Evolutionary conservation across 164 flowering plant species (phyloP).

Genomic region (Nymphaea colorata): DNA sequence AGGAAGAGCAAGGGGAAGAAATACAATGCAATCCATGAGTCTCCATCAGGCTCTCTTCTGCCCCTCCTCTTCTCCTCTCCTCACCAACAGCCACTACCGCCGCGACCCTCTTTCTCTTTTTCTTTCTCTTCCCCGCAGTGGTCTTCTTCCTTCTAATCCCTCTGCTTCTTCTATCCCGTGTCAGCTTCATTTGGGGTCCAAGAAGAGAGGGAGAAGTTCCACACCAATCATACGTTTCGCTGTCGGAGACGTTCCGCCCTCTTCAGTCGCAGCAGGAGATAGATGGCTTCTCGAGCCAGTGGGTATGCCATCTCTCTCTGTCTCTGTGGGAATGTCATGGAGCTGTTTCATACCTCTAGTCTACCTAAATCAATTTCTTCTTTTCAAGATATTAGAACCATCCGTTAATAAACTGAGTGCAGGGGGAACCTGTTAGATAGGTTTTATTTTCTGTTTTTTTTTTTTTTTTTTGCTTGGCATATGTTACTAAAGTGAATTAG

Average conservation of each 20-base stretch:
- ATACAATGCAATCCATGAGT: not conserved
- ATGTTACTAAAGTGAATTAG: too few species aligned
- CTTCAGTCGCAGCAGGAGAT: constrained; percentile 16
- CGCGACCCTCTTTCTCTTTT: not conserved
- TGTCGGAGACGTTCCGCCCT: constrained; percentile 7
- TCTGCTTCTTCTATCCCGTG: not conserved
- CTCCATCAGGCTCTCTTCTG: constrained; percentile 7
- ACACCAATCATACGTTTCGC: constrained; percentile 20
- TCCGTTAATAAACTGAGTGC: too few species aligned
- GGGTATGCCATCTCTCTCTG: constrained; percentile 22
- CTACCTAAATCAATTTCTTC: not conserved
- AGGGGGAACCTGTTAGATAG: too few species aligned
- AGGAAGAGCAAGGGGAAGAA: not conserved
- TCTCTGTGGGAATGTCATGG: not conserved
- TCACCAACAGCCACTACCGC: not conserved
- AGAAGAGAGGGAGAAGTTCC: constrained; percentile 10
- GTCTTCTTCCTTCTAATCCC: too few species aligned
- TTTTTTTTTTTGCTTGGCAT: not conserved
- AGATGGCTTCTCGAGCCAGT: constrained; percentile 73
- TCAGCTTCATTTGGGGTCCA: constrained; percentile 7
- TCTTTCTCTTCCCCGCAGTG: not conserved
- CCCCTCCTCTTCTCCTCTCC: constrained; percentile 4
- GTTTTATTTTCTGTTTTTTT: not conserved
- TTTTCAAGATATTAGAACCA: not conserved
- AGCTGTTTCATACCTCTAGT: not conserved